phyloP scores from a whole-genome alignment of 2,329 filamentous ascomycete genomes.

The Pseudogymnoascus sp. region DNA sequence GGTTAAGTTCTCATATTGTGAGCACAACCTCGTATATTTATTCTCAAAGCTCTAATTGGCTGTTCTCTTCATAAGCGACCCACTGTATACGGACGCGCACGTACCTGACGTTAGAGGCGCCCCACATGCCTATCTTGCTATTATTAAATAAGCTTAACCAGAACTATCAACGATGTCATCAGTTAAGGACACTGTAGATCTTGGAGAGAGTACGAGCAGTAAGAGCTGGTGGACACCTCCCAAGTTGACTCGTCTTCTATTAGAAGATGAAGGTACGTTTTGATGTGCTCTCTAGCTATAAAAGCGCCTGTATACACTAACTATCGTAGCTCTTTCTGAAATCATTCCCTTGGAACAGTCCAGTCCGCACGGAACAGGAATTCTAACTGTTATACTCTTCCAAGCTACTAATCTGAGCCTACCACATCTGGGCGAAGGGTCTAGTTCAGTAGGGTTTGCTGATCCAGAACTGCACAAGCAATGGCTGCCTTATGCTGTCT shows the following conservation, averaged over 20 bases:
- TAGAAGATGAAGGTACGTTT: neutral
- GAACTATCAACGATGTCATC: neutral
- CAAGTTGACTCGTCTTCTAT: neutral
- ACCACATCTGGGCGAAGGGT: neutral
- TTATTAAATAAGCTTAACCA: neutral
- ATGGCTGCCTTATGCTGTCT: conserved; percentile 85
- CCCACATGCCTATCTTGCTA: neutral
- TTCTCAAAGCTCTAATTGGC: neutral
- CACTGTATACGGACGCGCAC: neutral
- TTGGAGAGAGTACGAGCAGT: neutral
- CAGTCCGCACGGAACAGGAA: neutral
- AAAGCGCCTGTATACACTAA: neutral
- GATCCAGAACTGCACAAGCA: conserved; percentile 8
- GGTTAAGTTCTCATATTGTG: neutral
- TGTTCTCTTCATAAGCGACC: neutral
- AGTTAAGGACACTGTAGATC: neutral
- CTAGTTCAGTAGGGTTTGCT: neutral
- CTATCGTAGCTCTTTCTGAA: neutral
- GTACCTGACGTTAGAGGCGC: neutral
- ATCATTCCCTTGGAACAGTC: neutral
- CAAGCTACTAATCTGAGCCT: conserved; percentile 12
- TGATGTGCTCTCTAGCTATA: neutral
- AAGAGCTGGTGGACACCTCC: neutral
- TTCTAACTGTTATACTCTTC: conserved; percentile 11
- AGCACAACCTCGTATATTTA: neutral